Evolutionary conservation across 1,284 basidiomycete genomes (phyloP).

Genomic region (Trametes polyzona): DNA sequence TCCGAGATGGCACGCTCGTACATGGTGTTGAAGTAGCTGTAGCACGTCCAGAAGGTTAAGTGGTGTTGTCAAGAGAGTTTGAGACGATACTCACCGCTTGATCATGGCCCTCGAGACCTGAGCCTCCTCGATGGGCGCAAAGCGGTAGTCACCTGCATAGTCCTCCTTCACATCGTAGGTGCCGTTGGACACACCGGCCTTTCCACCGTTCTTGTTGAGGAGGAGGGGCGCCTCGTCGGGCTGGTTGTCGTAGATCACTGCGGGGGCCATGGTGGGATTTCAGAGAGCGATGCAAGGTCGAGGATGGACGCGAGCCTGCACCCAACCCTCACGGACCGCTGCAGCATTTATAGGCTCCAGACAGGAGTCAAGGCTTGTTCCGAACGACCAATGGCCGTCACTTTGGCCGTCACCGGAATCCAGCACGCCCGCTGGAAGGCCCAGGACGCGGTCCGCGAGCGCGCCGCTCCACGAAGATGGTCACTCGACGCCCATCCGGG

Average conservation of each 20-base stretch:
- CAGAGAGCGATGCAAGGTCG: neutral
- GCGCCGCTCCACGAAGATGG: conserved; percentile 11
- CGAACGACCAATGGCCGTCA: neutral
- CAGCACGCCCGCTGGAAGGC: conserved; percentile 4
- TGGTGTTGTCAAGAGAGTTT: neutral
- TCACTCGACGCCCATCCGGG: conserved; percentile 11
- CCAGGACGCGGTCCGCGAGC: conserved; percentile 5
- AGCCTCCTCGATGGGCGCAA: conserved; percentile 77
- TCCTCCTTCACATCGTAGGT: conserved; percentile 48
- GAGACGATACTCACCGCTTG: conserved; percentile 52
- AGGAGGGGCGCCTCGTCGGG: conserved; percentile 31
- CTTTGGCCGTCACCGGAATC: neutral
- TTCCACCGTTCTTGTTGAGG: conserved; percentile 30
- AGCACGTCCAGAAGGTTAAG: neutral
- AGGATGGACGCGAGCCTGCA: neutral
- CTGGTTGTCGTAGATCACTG: conserved; percentile 33
- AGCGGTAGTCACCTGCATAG: conserved; percentile 65
- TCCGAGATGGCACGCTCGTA: conserved; percentile 79
- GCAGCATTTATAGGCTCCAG: conserved; percentile 14
- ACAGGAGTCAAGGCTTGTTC: neutral
- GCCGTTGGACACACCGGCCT: conserved; percentile 20
- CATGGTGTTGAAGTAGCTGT: conserved; percentile 72
- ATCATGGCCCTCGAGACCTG: conserved; percentile 83
- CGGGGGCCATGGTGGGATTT: conserved; percentile 36
- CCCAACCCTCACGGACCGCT: neutral